phyloP scores from a whole-genome alignment of 169 alveolate genomes.

The Eimeria praecox region DNA sequence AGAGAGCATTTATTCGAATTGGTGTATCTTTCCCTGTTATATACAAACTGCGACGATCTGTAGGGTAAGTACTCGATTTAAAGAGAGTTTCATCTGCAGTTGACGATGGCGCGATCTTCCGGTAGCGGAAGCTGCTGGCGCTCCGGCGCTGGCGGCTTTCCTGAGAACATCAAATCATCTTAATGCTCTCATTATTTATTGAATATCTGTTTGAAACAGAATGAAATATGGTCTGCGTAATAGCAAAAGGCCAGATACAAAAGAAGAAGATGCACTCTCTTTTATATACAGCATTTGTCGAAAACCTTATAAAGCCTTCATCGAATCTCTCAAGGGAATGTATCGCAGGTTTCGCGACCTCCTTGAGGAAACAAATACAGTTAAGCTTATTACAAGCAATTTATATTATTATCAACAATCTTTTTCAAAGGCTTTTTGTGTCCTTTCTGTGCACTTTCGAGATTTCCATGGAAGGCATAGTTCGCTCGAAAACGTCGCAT shows the following conservation, averaged over 20 bases:
- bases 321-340: background rate
- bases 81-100: constrained; percentile 12
- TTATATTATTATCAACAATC: background rate
- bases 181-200: background rate
- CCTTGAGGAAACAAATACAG: too few species aligned
- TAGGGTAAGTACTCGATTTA: background rate
- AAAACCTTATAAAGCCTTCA: background rate
- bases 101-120: constrained; percentile 8
- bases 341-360: background rate
- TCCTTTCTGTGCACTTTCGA: background rate
- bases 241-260: too few species aligned
- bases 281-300: too few species aligned
- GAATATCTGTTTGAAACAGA: too few species aligned
- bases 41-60: background rate
- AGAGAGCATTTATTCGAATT: background rate
- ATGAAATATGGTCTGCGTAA: too few species aligned
- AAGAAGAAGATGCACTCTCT: too few species aligned
- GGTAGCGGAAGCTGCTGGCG: constrained; percentile 38
- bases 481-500: background rate
- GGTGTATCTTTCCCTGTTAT: constrained; percentile 33
- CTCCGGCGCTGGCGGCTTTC: constrained; percentile 48
- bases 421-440: background rate
- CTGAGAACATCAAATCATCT: background rate
- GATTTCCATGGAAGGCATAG: background rate
- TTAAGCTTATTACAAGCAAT: background rate